A percentile compares a stretch with the other conserved stretches of the same genome.
These are phyloP conservation scores for Phytophthora citrophthora DNA, from an alignment of 352 stramenopile genomes.

Conservation along the genomic window DNA sequence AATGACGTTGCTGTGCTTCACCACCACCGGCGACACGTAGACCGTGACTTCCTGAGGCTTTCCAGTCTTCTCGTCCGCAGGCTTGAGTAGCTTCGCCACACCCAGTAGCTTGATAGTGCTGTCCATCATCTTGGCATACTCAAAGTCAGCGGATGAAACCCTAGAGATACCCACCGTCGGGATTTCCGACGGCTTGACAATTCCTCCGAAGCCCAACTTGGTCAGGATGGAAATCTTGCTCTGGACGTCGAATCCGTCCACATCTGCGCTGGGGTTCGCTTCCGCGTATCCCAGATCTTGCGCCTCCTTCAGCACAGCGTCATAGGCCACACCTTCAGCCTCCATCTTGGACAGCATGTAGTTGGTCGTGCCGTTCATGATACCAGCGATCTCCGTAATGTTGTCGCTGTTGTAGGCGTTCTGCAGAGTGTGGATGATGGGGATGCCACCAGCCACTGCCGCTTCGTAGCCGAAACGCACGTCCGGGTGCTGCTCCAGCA, in stretches of 20 bases:
- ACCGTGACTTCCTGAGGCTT: constrained; percentile 87
- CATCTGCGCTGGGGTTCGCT: constrained; percentile 95
- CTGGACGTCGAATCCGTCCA: constrained; percentile 96
- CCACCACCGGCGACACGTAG: constrained; percentile 94
- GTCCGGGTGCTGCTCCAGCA: constrained; percentile 78
- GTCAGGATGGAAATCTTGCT: constrained; percentile 96
- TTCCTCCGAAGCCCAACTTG: constrained; percentile 93
- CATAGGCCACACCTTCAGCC: constrained; percentile 91
- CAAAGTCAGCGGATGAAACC: constrained; percentile 93
- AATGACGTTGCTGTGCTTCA: constrained; percentile 91
- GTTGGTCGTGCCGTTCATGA: constrained; percentile 98
- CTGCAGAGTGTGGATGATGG: constrained; percentile 96
- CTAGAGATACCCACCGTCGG: constrained; percentile 94
- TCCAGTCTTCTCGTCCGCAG: constrained; percentile 72
- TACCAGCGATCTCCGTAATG: constrained; percentile 94
- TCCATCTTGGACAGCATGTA: constrained; percentile 99
- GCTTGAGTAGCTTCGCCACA: constrained; percentile 80
- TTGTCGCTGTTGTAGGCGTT: constrained; percentile 92
- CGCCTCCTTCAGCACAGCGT: constrained; percentile 93
- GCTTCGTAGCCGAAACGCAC: constrained; percentile 96
- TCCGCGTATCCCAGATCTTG: constrained; percentile 94
- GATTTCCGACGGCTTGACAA: constrained; percentile 90
- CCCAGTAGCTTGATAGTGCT: constrained; percentile 97
- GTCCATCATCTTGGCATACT: constrained; percentile 95
- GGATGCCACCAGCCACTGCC: constrained; percentile 96